Conservation (phyloP, 306 rosid species). For the Spatholobus suberectus region DNA sequence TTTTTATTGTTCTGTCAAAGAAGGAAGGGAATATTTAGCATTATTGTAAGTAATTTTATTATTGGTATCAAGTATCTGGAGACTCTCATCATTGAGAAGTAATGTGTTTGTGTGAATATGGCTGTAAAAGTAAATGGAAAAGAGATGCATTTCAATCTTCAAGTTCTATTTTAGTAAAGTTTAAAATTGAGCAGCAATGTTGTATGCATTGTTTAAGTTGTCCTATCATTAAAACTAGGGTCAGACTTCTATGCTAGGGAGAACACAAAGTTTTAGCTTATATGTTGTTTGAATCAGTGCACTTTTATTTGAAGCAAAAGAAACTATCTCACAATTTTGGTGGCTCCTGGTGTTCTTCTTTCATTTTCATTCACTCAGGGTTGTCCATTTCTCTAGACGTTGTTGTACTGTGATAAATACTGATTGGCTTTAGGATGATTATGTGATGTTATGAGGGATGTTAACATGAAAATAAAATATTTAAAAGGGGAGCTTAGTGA, state of each 20-base stretch:
- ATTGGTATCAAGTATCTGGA: background rate
- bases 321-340: background rate
- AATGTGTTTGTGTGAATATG: background rate
- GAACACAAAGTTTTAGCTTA: background rate
- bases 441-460: background rate
- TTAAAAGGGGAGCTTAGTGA: slow-evolving; percentile 16
- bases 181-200: background rate
- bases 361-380: background rate
- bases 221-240: background rate
- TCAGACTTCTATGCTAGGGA: background rate
- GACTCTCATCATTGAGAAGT: background rate
- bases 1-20: background rate
- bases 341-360: background rate
- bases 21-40: background rate
- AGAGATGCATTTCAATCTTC: background rate
- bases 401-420: background rate
- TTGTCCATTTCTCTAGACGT: background rate
- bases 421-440: background rate
- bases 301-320: background rate
- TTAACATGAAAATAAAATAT: background rate
- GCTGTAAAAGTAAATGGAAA: background rate
- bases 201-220: slow-evolving; percentile 12
- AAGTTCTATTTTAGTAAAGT: background rate
- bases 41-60: background rate
- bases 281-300: slow-evolving; percentile 6